Evolutionary conservation across 257 asterid species (phyloP), one percentile per base, ranked within the genome.

Genomic region (Nyctanthes arbortristis): DNA sequence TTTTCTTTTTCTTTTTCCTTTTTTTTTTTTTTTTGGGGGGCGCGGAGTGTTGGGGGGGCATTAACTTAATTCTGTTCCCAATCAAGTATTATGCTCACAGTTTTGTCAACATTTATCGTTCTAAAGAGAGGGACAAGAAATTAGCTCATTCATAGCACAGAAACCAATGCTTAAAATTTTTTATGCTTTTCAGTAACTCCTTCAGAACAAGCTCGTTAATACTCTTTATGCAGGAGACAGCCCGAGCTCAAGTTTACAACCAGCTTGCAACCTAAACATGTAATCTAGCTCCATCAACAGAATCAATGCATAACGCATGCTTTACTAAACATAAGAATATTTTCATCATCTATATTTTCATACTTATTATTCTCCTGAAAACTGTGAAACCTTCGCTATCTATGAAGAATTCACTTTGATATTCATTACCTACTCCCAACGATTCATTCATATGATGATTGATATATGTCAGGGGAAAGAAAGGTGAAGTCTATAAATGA

Each of bases 81-180:
- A 49, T 40, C 61, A 76, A 33, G 22, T 65, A 5, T 47, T 39
- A 70, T 60, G 60, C 58, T 47, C 73, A 52, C 34, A 62, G 2
- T 20, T 24, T 20, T n/a, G 18, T 39, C 56, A 16, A 32, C 59
- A 25, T 67, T 43, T 32, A 7, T 18, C 58, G 14, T 52, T 40
- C 32, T 13, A 32, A 9, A 36, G 47, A 14, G 29, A 20, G 58
- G 30, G 58, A n/a, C 30, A 20, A 22, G 32, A 12, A 63, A 25
- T 61, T 10, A 30, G 65, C 16, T 33, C 22, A 18, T 60, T 34
- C 60, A 67, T n/a, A 61, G 64, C 68, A 73, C 32, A 31, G n/a
- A 67, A 22, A 73, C 24, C 45, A 34, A 61, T 1, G 11, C 14
- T 16, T 18, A 7, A 57, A 30, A 28, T 18, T 20, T 10, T 68